Base-by-base conservation (phyloP, 2,329 filamentous ascomycete species). In the Sodiomyces alkalinus region DNA sequence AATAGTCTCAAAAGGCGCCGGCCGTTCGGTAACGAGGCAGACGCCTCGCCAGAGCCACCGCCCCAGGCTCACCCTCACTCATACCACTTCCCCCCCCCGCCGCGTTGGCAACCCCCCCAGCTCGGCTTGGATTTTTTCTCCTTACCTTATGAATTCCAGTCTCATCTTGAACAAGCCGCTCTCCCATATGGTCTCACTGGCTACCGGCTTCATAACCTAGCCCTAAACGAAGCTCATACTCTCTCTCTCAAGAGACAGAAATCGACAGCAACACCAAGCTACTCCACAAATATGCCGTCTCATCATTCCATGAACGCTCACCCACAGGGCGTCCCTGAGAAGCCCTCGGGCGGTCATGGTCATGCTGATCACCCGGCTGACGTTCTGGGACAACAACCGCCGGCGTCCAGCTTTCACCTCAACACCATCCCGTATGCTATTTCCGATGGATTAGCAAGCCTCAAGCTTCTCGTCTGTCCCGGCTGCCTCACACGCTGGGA, bases 1-100 rank as follows among this genome's bases (percentile, higher is more conserved):
- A 40, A 41, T 38, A 47, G 49, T 40, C 45, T 54, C 38, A 60
- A 55, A 47, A 60, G 57, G 47, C 57, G 58, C 33, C 53, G 57
- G 48, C 49, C 51, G 38, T 52, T 53, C 41, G 47, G 45, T 43
- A 46, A 48, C 33, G 52, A 51, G 35, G 51, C 52, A 40, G 41
- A 45, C 39, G 42, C 48, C 47, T 39, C 40, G 19, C 17, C 20
- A 38, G 51, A 49, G 45, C 41, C 46, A 39, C 45, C 42, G 34
- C 39, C 48, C 41, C 50, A 54, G 40, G 44, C 42, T 43, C 35
- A 41, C 33, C 37, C 41, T 34, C 40, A 38, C 28, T n/a, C n/a
- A n/a, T n/a, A n/a, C n/a, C n/a, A n/a, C n/a, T n/a, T n/a, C n/a
- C n/a, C n/a, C n/a, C n/a, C n/a, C n/a, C n/a, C n/a, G n/a, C n/a